phyloP scores from a whole-genome alignment of 2,329 filamentous ascomycete species.

The Paramyrothecium sp. region DNA sequence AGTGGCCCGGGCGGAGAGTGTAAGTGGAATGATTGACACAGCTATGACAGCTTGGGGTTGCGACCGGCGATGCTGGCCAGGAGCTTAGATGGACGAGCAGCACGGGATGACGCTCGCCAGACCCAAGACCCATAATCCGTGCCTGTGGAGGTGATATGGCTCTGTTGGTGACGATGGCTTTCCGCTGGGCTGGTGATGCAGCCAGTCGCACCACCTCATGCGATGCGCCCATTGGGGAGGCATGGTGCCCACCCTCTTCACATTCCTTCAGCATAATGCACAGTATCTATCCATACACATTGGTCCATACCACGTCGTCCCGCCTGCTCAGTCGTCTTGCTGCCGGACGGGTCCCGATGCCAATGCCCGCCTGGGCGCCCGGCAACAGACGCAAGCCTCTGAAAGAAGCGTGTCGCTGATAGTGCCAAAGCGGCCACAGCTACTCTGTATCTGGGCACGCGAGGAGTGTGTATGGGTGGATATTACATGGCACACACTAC shows the following conservation, averaged over 20 bases:
- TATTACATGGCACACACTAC: background rate
- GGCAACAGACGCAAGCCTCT: too few relatives aligned
- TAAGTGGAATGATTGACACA: background rate
- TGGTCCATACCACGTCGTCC: too few relatives aligned
- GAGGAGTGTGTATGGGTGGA: background rate
- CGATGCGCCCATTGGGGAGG: background rate
- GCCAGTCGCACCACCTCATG: background rate
- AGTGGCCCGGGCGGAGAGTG: background rate
- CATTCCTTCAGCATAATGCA: background rate
- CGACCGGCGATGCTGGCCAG: slow-evolving; percentile 3
- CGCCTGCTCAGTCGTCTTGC: too few relatives aligned
- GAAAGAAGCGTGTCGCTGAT: too few relatives aligned
- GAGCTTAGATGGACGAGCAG: background rate
- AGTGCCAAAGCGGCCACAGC: too few relatives aligned
- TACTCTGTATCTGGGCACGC: too few relatives aligned
- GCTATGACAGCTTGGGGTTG: background rate
- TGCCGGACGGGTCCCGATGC: too few relatives aligned
- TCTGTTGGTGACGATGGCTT: background rate
- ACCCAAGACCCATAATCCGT: too few relatives aligned
- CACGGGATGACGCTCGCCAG: background rate
- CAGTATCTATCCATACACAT: too few relatives aligned
- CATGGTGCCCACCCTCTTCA: background rate
- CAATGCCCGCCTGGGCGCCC: background rate
- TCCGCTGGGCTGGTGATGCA: background rate
- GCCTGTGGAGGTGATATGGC: background rate